Base-by-base conservation (phyloP, 495 filamentous ascomycete species). In the Oidiodendron maius region DNA sequence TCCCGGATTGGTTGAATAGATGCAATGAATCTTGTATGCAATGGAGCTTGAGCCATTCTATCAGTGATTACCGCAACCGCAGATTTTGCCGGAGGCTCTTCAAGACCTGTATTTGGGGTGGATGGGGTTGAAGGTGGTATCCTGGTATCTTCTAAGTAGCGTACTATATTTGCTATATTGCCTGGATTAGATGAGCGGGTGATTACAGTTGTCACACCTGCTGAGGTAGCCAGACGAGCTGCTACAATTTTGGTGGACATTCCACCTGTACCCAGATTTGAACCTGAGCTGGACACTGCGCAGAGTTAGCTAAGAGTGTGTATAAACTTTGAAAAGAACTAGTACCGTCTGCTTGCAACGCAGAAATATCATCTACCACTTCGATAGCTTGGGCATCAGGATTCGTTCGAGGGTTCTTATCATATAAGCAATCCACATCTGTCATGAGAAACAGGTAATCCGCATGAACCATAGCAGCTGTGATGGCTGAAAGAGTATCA, bases 401-500 rank as follows among this genome's bases (percentile, higher is more conserved):
- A 53, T 95, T 69, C 8, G 77, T 85, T 15, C 93, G 76, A 0
- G 93, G 93, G 53, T 98, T 98, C 56, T 91, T 89, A 60, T 94
- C 89, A 64, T 97, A 98, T 13, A 98, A 73, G 59, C 90, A 96
- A 61, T 98, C 93, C 35, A 98, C 93, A 61, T 98, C 93, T 9
- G 93, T 98, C 93, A 98, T 98, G 36, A 98, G 73, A 66, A 98
- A 98, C 12, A 98, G 78, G 56, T 95, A 91, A 63, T 98, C 89
- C 37, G 93, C 93, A 61, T 95, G 89, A 53, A 96, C 86, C 88
- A 96, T 96, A 40, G 86, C 94, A 4, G 93, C 91, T 1, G 93
- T 96, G 55, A 98, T 95, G 34, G 94, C 93, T 25, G 88, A 94
- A 23, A 98, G 71, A 12, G 93, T 98, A 67, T 98, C 93, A 57